Base-by-base conservation (phyloP, 2,329 filamentous ascomycete species). In the Phialemonium atrogriseum region DNA sequence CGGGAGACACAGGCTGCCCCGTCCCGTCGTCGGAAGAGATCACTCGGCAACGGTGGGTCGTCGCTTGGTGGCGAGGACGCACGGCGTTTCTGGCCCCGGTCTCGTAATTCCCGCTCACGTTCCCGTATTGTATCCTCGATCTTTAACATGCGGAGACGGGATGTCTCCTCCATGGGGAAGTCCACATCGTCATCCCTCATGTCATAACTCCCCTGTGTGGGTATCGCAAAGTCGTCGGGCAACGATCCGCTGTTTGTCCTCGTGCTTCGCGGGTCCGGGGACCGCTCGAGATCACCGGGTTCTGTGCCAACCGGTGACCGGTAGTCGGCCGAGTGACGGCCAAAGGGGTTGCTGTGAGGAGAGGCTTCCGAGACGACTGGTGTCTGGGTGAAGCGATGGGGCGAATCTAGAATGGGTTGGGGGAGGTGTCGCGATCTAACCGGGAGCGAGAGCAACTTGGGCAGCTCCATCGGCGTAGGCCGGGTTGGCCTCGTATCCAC, bases 21-120 rank as follows among this genome's bases (percentile, higher is more conserved):
- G 7, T 73, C 68, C 10, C 68, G 63, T 31, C 69, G 65, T 35
- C 68, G 62, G 24, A 64, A 43, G 35, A 62, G 44, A 21, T 71
- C 69, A 27, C 54, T 56, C 10, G 46, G 35, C n/a, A 60, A 42
- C 12, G 57, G 45, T 6, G 59, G 49, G 17, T 73, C 68, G 9
- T 68, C 68, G 3, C 58, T 55, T 0, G 62, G 66, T 1, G 71
- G 70, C 16, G 70, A 75, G 1, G 68, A 70, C 2, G 71, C 71
- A 23, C 71, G 60, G 27, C 72, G 63, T 52, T 77, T 77, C 37
- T 65, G 64, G 6, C 70, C 68, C 7, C 47, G 3, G 60, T 50
- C 24, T 66, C 56, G 38, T 54, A 58, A 16, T 62, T 58, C 31
- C 30, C 39, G 17, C 17, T 40, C 39, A 26, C 39, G 42, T 28